Base-by-base conservation (phyloP, 306 rosid genomes). In the Vigna radiata region DNA sequence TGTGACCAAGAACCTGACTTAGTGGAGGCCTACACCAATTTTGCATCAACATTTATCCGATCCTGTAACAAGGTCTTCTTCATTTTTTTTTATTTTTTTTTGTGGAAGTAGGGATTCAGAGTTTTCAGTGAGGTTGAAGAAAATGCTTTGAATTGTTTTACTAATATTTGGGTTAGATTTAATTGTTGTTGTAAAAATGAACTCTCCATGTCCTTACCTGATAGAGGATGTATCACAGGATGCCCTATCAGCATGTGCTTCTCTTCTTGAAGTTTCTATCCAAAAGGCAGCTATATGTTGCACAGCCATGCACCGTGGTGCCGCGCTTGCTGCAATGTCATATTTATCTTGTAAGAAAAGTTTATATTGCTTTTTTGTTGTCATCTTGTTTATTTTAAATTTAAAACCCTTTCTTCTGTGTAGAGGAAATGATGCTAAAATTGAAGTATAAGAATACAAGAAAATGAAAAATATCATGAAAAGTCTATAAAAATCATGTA, bases 281-380 rank as follows among this genome's bases (percentile, higher is more conserved):
- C 97, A 90, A 74, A 94, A 91, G 80, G 98, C 97, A 55, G 91
- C 98, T 73, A 90, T 91, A 86, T 91, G 98, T 83, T 94, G 96
- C 89, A 91, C 98, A 4, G 98, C 98, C 29, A 94, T 94, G 98
- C 98, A 94, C 82, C 97, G 97, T n/a, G 98, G 98, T 41, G 97
- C 98, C 59, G 98, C 98, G 52, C 87, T 94, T 33, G 93, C 98
- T 17, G 96, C 98, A 82, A 94, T 94, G 98, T 94, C 98, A 61
- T 91, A 90, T 84, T 79, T 94, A 80, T 94, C 97, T 78, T 94
- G 98, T 91, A 90, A 91, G 93, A 72, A 78, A 71, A 79, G 41
- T 53, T 6, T 43, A 47, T 43, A 31, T 10, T 56, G 5, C 61
- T 46, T 68, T 82, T 25, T 21, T 81, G 52, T 49, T 61, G 15